phyloP scores from a whole-genome alignment of 805 yeast species.

The Grigorovia jiainica region DNA sequence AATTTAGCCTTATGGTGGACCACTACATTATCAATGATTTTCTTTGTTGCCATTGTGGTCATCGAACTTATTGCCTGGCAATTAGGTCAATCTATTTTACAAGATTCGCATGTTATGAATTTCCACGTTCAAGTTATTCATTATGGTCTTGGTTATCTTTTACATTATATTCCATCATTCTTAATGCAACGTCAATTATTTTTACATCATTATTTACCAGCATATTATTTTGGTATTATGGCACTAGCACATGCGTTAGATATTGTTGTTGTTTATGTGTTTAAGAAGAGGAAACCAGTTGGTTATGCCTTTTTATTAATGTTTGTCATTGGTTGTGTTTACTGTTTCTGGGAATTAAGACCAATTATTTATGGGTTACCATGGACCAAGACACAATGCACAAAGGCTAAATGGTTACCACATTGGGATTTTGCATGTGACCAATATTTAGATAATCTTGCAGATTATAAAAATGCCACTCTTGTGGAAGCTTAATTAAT shows the following conservation, averaged over 20 bases:
- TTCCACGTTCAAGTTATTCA: conserved; percentile 55
- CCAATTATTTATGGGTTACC: conserved; percentile 69
- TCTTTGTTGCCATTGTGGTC: conserved; percentile 38
- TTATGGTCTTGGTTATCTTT: conserved; percentile 58
- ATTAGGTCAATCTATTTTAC: conserved; percentile 40
- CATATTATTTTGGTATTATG: conserved; percentile 77
- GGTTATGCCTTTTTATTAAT: conserved; percentile 38
- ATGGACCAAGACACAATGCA: conserved; percentile 71
- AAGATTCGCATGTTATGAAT: conserved; percentile 48
- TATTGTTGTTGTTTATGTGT: conserved; percentile 36
- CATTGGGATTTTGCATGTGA: conserved; percentile 89
- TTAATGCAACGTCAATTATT: conserved; percentile 90
- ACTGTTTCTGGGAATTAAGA: conserved; percentile 51
- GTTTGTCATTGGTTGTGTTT: conserved; percentile 41
- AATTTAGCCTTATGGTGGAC: conserved; percentile 79
- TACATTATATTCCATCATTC: conserved; percentile 68
- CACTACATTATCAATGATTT: conserved; percentile 41
- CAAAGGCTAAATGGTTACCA: conserved; percentile 43
- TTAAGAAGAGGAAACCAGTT: conserved; percentile 34
- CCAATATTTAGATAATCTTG: conserved; percentile 33
- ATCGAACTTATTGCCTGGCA: conserved; percentile 55
- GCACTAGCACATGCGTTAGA: conserved; percentile 65
- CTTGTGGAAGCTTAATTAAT: neutral
- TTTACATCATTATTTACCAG: conserved; percentile 88
- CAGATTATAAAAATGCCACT: conserved; percentile 13